A percentile compares a stretch with the other conserved stretches of the same genome.
Evolutionary conservation across 2,329 filamentous ascomycete genomes (phyloP).

Genomic region (Fonsecaea monophora): DNA sequence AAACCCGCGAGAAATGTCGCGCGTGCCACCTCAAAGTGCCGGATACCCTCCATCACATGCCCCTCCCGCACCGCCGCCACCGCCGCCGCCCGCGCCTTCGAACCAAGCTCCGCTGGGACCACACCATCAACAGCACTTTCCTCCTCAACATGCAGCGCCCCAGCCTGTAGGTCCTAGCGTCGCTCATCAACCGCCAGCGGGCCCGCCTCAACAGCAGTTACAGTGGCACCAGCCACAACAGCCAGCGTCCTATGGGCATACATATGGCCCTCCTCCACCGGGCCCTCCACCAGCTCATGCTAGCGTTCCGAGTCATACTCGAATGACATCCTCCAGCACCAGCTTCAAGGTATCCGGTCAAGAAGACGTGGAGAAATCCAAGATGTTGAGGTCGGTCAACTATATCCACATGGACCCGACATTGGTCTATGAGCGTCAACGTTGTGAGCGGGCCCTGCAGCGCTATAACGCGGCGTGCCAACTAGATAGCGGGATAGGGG

Average conservation of each 20-base stretch:
- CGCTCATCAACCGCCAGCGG: background rate
- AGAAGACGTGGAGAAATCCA: constrained; percentile 76
- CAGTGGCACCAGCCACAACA: constrained; percentile 10
- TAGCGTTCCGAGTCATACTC: constrained; percentile 2
- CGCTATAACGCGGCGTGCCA: constrained; percentile 85
- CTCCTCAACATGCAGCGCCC: background rate
- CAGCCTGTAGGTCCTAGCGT: background rate
- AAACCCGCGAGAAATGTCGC: constrained; percentile 33
- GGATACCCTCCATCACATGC: constrained; percentile 15
- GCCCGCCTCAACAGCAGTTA: background rate
- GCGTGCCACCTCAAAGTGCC: constrained; percentile 33
- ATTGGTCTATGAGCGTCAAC: constrained; percentile 81
- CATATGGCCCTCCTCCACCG: constrained; percentile 3
- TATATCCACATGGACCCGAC: constrained; percentile 81
- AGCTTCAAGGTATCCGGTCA: constrained; percentile 40
- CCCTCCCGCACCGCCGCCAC: background rate
- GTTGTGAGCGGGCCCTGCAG: constrained; percentile 81
- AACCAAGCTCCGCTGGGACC: constrained; percentile 2
- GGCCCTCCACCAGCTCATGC: background rate
- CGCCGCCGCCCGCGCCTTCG: constrained; percentile 13
- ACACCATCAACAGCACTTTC: background rate
- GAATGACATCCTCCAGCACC: constrained; percentile 26
- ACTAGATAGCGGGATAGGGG: constrained; percentile 72
- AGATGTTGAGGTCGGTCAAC: constrained; percentile 82
- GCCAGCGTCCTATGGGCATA: background rate